Base-by-base conservation (phyloP, 2,329 filamentous ascomycete genomes). In the Blastomyces emzantsi region DNA sequence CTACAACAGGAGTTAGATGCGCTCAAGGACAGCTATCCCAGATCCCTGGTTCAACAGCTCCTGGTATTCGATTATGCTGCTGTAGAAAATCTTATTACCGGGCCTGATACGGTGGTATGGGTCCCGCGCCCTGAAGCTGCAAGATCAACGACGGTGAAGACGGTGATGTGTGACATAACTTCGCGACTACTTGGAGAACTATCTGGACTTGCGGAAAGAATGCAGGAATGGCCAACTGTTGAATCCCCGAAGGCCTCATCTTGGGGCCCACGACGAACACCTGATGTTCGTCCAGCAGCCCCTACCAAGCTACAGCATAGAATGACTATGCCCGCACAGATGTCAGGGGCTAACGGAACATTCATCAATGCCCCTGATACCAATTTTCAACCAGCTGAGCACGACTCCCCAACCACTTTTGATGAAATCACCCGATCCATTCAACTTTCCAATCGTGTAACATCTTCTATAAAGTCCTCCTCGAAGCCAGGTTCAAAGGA, bases 91-190 rank as follows among this genome's bases (percentile, higher is more conserved):
- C 78, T 88, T 55, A 84, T 85, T 36, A 74, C 71, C 71, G 76
- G 71, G 13, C 80, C 81, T 2, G 85, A 91, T 68, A 89, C 87
- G 58, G 83, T 94, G 51, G 80, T 87, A 56, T 81, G 85, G 49
- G 84, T 96, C 33, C 92, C 91, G 19, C 85, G 87, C 0, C 78
- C 79, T 25, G 82, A 87, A 63, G 80, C 85, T 36, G 89, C 87
- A 56, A 90, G 87, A 70, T 83, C 85, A 59, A 94, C 91, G 1
- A 94, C 91, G 1, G 87, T 92, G 74, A 90, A 90, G 76, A 90
- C 88, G 0, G 82, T 90, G 70, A 87, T 93, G 84, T 91, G 89
- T 71, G 87, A 91, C 73, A 83, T 92, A 63, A 90, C 89, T 3
- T 88, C 88, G 15, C 72, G 90, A 61, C 75, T 93, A 57, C 79